Conservation (phyloP, 371 early-diverging fungal species). For the Saksenaea oblongispora region DNA sequence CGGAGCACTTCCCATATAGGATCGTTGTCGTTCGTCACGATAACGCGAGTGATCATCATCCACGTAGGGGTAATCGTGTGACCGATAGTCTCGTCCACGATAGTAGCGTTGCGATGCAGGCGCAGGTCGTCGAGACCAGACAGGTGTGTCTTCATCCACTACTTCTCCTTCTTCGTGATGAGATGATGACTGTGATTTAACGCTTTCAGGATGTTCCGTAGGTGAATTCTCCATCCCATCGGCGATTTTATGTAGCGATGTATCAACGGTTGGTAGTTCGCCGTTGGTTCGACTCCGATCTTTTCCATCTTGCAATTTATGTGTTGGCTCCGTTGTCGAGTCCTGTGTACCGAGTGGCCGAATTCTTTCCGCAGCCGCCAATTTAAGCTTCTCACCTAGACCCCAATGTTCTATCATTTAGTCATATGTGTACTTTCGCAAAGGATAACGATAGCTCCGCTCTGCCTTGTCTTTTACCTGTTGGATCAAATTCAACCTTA, state of each 20-base stretch:
- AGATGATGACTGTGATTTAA: conserved; percentile 14
- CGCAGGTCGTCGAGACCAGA: conserved; percentile 14
- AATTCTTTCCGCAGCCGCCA: background rate
- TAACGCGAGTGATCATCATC: conserved; percentile 35
- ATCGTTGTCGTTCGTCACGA: conserved; percentile 27
- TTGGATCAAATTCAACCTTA: conserved; percentile 64
- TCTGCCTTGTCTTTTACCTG: conserved; percentile 30
- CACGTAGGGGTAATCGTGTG: conserved; percentile 28
- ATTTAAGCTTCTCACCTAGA: conserved; percentile 26
- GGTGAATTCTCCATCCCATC: background rate
- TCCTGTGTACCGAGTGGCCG: background rate
- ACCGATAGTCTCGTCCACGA: conserved; percentile 25
- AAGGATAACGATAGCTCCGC: too few relatives aligned
- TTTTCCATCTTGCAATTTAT: background rate
- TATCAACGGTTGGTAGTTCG: background rate
- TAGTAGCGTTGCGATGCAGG: conserved; percentile 7
- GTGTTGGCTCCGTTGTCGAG: background rate
- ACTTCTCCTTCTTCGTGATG: conserved; percentile 36
- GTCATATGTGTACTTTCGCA: conserved; percentile 5
- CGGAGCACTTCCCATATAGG: conserved; percentile 33
- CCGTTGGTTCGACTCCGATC: background rate
- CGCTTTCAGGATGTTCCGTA: background rate
- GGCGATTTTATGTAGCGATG: background rate
- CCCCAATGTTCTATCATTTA: background rate
- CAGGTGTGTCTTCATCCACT: conserved; percentile 22